These are phyloP conservation scores for Coemansia sp. DNA, from an alignment of 192 early-diverging fungal species.

Conservation along the genomic window DNA sequence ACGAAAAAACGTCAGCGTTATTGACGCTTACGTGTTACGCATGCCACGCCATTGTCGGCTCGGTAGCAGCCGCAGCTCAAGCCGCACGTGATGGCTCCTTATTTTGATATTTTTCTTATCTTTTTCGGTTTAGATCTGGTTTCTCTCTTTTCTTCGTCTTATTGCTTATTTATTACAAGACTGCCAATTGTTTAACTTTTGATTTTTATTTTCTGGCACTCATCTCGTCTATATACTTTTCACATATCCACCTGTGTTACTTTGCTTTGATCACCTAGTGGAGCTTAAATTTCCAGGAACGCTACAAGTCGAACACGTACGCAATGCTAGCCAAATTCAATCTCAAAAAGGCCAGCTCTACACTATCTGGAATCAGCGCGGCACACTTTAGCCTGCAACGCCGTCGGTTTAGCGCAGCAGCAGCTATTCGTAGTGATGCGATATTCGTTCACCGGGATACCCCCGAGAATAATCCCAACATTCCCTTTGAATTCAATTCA, in stretches of 20 bases:
- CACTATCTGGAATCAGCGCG: background rate
- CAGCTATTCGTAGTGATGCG: conserved; percentile 35
- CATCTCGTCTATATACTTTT: too few relatives aligned
- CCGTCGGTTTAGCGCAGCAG: conserved; percentile 32
- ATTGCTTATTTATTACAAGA: background rate
- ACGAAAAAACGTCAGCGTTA: background rate
- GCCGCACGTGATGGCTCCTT: background rate
- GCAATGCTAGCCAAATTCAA: conserved; percentile 47
- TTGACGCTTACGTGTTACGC: background rate
- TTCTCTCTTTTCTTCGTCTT: conserved; percentile 3
- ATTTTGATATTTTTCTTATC: background rate
- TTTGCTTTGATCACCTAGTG: too few relatives aligned
- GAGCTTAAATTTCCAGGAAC: background rate
- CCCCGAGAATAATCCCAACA: conserved; percentile 75
- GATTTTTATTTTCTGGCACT: background rate
- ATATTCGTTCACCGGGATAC: conserved; percentile 73
- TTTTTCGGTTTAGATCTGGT: background rate
- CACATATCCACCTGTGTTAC: too few relatives aligned
- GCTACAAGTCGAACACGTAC: background rate
- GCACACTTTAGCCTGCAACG: background rate
- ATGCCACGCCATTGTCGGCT: background rate
- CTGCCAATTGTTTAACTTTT: background rate
- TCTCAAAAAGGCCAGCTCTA: conserved; percentile 9
- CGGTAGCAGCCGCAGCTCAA: background rate
- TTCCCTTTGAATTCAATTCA: conserved; percentile 83